Percentiles rank a stretch among this genome's conserved stretches.
phyloP scores from a whole-genome alignment of 2,329 filamentous ascomycete species.

The Calycina herbarum region DNA sequence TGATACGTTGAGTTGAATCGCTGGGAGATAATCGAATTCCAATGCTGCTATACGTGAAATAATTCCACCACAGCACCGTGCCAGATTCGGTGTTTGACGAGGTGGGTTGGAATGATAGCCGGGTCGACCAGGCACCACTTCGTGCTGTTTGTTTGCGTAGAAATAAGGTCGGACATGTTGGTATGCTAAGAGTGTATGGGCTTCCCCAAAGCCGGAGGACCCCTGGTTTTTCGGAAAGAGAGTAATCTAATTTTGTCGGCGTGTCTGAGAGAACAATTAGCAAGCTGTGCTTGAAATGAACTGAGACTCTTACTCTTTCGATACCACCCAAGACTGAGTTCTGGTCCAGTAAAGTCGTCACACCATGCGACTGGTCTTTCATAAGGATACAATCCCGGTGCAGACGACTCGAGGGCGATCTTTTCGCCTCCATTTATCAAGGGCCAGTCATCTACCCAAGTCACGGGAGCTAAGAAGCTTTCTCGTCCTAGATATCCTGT shows the following conservation, averaged over 20 bases:
- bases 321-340: constrained; percentile 43
- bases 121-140: constrained; percentile 44
- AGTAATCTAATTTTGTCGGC: constrained; percentile 48
- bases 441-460: constrained; percentile 30
- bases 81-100: constrained; percentile 51
- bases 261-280: constrained; percentile 41
- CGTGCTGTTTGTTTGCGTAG: constrained; percentile 54
- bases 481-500: constrained; percentile 20
- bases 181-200: constrained; percentile 51
- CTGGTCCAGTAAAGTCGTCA: constrained; percentile 40
- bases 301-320: constrained; percentile 37
- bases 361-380: constrained; percentile 29
- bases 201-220: constrained; percentile 28
- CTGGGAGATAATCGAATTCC: constrained; percentile 36
- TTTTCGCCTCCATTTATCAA: constrained; percentile 23
- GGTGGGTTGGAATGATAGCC: constrained; percentile 48
- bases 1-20: neutral
- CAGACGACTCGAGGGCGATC: constrained; percentile 9
- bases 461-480: constrained; percentile 24
- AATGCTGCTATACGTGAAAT: constrained; percentile 46
- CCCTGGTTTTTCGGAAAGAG: constrained; percentile 44
- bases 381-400: neutral
- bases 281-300: no score
- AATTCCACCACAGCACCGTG: constrained; percentile 54
- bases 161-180: constrained; percentile 52